phyloP scores from a whole-genome alignment of 108 stramenopile species.

The Cylindrotheca closterium region DNA sequence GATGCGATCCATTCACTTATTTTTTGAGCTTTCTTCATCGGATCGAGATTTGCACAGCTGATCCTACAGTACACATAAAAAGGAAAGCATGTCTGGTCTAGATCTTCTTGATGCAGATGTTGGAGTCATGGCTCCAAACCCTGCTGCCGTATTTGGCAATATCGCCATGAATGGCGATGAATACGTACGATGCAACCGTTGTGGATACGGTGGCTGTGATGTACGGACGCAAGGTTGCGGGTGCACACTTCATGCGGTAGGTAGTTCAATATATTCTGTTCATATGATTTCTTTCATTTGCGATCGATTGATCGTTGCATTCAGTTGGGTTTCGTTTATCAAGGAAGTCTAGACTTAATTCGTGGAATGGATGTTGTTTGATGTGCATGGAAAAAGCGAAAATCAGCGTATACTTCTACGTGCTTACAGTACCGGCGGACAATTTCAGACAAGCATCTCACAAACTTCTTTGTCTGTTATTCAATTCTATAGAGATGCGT shows the following conservation, averaged over 20 bases:
- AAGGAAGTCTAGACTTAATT: too few species aligned
- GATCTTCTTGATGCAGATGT: constrained; percentile 31
- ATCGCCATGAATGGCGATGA: constrained; percentile 56
- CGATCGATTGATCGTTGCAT: too few species aligned
- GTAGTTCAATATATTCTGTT: constrained; percentile 8
- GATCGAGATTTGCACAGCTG: too few species aligned
- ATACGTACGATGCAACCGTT: constrained; percentile 57
- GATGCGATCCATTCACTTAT: too few species aligned
- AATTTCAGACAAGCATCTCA: too few species aligned
- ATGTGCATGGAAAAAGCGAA: too few species aligned
- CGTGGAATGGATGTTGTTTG: constrained; percentile 6
- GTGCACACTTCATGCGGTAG: constrained; percentile 53
- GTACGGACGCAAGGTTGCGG: constrained; percentile 60
- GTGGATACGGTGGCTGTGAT: constrained; percentile 71
- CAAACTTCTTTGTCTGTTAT: neutral
- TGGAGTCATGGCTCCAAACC: constrained; percentile 33
- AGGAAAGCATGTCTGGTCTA: constrained; percentile 13
- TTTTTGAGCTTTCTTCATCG: too few species aligned
- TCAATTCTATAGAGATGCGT: constrained; percentile 44
- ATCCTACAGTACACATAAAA: too few species aligned
- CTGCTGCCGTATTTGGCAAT: constrained; percentile 35
- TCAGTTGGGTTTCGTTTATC: too few species aligned
- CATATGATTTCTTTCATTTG: too few species aligned
- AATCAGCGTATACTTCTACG: too few species aligned
- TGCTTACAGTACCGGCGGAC: too few species aligned